Evolutionary conservation across 768 basidiomycete genomes (phyloP), one percentile per base, ranked within the genome.

Genomic region (Pluteus cervinus): DNA sequence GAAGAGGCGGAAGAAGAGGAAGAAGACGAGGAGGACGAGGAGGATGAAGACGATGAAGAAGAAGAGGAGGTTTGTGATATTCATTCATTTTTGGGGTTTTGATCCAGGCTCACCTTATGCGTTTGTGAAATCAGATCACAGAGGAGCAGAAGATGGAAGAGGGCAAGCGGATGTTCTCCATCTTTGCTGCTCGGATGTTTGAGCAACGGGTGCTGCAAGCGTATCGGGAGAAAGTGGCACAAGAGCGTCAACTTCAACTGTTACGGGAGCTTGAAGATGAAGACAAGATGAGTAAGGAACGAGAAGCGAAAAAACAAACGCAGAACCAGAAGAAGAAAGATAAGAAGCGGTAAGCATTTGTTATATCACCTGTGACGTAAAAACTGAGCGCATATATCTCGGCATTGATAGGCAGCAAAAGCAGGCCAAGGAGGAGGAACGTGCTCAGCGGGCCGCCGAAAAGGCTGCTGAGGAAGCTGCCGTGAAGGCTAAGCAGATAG

Each of bases 241-340:
- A 94, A 56, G 93, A 94, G 61, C 79, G 91, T 48, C 93, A 97
- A 59, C 66, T 86, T 43, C 93, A 97, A 50, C 73, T 99, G 15
- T 69, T 99, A 40, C 81, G 88, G 21, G 96, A 98, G 56, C 76
- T 99, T 10, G 94, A 96, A 58, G 92, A 93, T 49, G 96, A 98
- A 65, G 88, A 94, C 53, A 87, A 88, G 60, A 61, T 76, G 21
- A 72, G 79, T 33, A 83, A 83, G 55, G 91, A 96, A 54, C 76
- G 79, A 49, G 93, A 96, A 65, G 85, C 80, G 39, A 94, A 96
- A 75, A 88, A 89, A 59, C 86, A 86, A 57, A 86, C 81, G 45
- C 88, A 90, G 64, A 92, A 96, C 75, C 93, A 93, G 75, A 98
- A 96, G 75, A 99, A 97, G 73, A 96, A 97, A 62, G 97, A 97